A percentile compares a stretch with the other conserved stretches of the same genome.
Conservation (phyloP, 2,329 filamentous ascomycete genomes). For the Scedosporium dehoogii region DNA sequence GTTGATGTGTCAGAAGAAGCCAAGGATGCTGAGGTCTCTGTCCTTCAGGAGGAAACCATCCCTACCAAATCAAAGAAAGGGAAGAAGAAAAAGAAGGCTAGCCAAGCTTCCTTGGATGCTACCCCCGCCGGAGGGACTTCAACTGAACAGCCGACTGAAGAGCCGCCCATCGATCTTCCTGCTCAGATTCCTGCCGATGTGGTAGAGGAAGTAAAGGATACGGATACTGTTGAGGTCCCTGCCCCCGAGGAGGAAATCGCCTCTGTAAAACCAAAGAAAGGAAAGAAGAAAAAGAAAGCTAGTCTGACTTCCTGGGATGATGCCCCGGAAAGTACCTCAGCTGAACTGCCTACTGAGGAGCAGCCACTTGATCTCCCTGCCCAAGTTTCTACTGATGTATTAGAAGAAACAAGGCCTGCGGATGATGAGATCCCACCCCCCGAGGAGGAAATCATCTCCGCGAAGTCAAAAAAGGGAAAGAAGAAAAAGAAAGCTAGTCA, state of each 20-base stretch:
- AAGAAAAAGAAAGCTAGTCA: constrained; percentile 4
- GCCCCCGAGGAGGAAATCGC: constrained; percentile 7
- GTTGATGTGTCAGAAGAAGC: neutral
- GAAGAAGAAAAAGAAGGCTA: constrained; percentile 16
- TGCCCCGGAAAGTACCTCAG: neutral
- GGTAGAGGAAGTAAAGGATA: constrained; percentile 7
- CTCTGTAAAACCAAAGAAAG: constrained; percentile 16
- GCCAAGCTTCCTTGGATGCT: neutral
- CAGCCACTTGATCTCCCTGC: neutral
- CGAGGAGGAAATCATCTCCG: neutral
- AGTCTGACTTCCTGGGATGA: neutral
- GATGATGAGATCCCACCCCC: neutral
- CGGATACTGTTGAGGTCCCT: constrained; percentile 1
- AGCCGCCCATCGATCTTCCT: constrained; percentile 7
- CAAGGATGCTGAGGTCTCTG: neutral
- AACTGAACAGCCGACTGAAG: constrained; percentile 4
- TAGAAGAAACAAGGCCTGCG: neutral
- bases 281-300: constrained; percentile 13
- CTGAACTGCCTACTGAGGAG: constrained; percentile 4
- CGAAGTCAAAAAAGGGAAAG: constrained; percentile 3
- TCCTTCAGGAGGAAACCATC: neutral
- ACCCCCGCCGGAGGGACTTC: neutral
- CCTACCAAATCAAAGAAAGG: constrained; percentile 9
- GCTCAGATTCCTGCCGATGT: constrained; percentile 4
- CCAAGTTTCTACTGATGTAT: neutral